These are phyloP conservation scores for Sarocladium strictum DNA, from an alignment of 2,329 filamentous ascomycete species.

Conservation along the genomic window DNA sequence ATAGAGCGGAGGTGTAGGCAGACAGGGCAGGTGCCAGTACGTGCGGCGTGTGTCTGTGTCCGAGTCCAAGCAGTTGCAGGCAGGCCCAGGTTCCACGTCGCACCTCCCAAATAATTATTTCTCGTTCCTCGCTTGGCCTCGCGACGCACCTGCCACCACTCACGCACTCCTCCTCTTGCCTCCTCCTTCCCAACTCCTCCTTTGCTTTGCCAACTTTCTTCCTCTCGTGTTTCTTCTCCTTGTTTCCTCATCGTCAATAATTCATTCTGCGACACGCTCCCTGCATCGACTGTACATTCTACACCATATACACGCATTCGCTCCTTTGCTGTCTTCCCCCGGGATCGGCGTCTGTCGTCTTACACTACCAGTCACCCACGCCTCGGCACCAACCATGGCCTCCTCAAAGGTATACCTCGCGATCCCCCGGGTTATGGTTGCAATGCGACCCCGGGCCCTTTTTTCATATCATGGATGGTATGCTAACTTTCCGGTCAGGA, in stretches of 20 bases:
- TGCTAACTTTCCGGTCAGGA: constrained; percentile 38
- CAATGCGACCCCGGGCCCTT: constrained; percentile 18
- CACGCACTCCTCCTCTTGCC: constrained; percentile 6
- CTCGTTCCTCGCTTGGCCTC: constrained; percentile 10
- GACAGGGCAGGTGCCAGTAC: too few species aligned
- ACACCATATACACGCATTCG: constrained; percentile 7
- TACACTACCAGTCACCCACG: constrained; percentile 8
- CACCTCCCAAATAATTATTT: constrained; percentile 12
- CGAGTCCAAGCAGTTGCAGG: constrained; percentile 1
- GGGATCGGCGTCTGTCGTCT: constrained; percentile 9
- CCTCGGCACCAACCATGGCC: constrained; percentile 42
- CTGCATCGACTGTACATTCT: not conserved
- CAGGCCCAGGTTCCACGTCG: constrained; percentile 7
- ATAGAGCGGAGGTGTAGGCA: too few species aligned
- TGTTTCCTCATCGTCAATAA: not conserved
- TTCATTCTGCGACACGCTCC: not conserved
- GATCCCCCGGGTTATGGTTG: constrained; percentile 18
- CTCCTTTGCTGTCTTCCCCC: constrained; percentile 8
- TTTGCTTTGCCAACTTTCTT: constrained; percentile 8
- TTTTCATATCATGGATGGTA: constrained; percentile 14
- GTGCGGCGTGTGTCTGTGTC: not conserved
- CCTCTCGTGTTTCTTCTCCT: not conserved
- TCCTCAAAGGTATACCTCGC: constrained; percentile 50
- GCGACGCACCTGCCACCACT: constrained; percentile 10
- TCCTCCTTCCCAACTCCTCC: constrained; percentile 5